Evolutionary conservation across 306 rosid species (phyloP).

Genomic region (Quillaja saponaria): DNA sequence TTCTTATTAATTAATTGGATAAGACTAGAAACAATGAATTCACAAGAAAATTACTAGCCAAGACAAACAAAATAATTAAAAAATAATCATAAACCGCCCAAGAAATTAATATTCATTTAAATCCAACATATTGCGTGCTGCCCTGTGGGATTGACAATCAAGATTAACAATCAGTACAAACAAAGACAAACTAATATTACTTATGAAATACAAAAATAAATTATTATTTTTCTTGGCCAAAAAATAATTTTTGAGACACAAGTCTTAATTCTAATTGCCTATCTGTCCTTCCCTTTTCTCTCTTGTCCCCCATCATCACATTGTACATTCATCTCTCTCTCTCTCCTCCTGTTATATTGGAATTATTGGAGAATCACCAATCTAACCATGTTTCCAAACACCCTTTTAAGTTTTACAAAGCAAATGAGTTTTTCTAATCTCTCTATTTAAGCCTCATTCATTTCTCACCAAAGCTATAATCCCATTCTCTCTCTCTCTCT

Average conservation of each 20-base stretch:
- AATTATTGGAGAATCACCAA: constrained; percentile 43
- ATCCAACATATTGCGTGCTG: constrained; percentile 19
- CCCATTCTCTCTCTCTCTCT: neutral
- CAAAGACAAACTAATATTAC: no score
- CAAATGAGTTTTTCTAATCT: neutral
- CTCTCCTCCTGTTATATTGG: constrained; percentile 14
- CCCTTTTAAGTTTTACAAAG: neutral
- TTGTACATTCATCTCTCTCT: neutral
- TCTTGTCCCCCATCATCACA: neutral
- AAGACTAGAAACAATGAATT: no score
- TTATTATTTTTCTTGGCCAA: neutral
- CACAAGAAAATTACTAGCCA: neutral
- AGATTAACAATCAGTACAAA: no score
- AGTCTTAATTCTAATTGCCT: neutral
- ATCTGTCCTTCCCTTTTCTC: neutral
- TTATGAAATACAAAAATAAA: neutral
- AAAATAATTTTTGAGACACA: no score
- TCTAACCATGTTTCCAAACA: neutral
- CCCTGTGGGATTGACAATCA: constrained; percentile 5
- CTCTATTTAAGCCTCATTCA: neutral
- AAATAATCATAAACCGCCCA: constrained; percentile 1
- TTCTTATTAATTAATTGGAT: no score
- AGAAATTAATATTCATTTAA: neutral
- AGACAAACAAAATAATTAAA: neutral
- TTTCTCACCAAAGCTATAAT: neutral